phyloP scores from a whole-genome alignment of 768 basidiomycete genomes.

The Guyanaporus albipodus region DNA sequence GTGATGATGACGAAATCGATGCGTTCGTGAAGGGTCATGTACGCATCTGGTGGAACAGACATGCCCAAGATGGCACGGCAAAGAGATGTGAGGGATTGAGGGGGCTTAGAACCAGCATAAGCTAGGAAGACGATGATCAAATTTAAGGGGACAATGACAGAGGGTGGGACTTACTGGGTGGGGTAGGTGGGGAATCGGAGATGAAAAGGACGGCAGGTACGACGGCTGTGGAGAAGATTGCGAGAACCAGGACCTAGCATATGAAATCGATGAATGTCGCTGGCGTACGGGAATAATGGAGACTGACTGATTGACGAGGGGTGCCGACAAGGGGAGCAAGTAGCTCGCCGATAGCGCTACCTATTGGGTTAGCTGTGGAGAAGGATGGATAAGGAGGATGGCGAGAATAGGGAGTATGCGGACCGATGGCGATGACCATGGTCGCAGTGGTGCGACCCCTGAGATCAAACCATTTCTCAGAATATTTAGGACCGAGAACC shows the following conservation, averaged over 20 bases:
- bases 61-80: conserved; percentile 49
- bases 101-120: conserved; percentile 61
- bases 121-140: conserved; percentile 37
- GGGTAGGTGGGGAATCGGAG: conserved; percentile 59
- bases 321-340: conserved; percentile 59
- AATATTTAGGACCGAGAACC: conserved; percentile 75
- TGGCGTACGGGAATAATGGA: neutral
- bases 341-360: conserved; percentile 69
- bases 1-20: conserved; percentile 63
- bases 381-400: neutral
- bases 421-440: conserved; percentile 50
- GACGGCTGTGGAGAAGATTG: conserved; percentile 62
- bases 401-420: conserved; percentile 2
- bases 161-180: conserved; percentile 56
- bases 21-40: conserved; percentile 64
- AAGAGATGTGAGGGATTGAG: conserved; percentile 52
- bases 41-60: conserved; percentile 36
- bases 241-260: conserved; percentile 62
- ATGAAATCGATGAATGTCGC: neutral
- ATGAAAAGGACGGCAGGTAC: conserved; percentile 60
- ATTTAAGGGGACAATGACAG: neutral
- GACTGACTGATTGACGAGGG: conserved; percentile 55
- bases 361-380: conserved; percentile 63
- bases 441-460: conserved; percentile 75
- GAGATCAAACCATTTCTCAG: conserved; percentile 80